Evolutionary conservation across 2,329 filamentous ascomycete genomes (phyloP), one percentile per base, ranked within the genome.

Genomic region (Aspergillus brunneoviolaceus): DNA sequence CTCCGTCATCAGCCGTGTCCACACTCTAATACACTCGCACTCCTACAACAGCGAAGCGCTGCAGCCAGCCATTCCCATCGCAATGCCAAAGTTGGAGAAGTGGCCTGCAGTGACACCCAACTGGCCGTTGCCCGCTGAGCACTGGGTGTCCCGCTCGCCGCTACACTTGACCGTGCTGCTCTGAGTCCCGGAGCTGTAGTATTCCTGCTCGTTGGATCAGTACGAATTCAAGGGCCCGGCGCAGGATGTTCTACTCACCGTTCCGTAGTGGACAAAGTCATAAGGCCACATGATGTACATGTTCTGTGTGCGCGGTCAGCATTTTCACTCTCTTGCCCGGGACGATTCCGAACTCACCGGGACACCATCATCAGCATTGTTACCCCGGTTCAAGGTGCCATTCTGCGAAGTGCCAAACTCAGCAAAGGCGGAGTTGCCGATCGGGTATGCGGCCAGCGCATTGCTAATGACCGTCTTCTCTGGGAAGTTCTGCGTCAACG

Each of bases 361-460:
- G 29, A 72, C 70, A 54, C 70, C 70, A 29, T 72, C 70, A 45
- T 23, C 58, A 21, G 47, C 47, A 55, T 72, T 72, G 42, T 70
- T 72, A n/a, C 69, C 70, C 14, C 70, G 65, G 51, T 65, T 63
- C 51, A 72, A 29, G 0, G 69, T 70, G 6, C 68, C 69, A 11
- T 62, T 62, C 47, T 68, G 68, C 16, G 66, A 61, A 2, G 58
- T 35, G 5, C 63, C 70, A 61, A 70, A 72, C 27, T 52, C 55
- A 7, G 69, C 70, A 61, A 67, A 71, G 2, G 59, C 69, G 33
- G 53, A 42, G 25, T 72, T 73, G 2, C 71, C 72, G 50, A 74
- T 74, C 5, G 72, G 72, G 21, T 71, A 74, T 9, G 72, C 70
- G 55, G 71, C 71, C 25, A 74, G 58, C 5, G 72, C 70, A 65